A percentile compares a stretch with the other conserved stretches of the same genome.
phyloP scores from a whole-genome alignment of 108 stramenopile species.

The Fistulifera pelliculosa region DNA sequence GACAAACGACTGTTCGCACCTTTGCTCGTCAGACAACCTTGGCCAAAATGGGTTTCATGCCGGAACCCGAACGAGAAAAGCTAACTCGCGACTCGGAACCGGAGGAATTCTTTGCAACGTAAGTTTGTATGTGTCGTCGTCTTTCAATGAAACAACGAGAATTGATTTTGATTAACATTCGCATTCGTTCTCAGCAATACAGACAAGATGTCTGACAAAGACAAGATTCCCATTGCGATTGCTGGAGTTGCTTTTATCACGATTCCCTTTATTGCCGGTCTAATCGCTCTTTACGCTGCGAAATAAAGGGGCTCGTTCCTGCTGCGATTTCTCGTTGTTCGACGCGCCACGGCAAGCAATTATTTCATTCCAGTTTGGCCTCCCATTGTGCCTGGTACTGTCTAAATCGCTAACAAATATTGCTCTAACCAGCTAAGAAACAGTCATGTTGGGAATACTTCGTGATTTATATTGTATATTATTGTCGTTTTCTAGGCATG shows the following conservation, averaged over 20 bases:
- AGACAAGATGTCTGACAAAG: constrained; percentile 81
- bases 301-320: constrained; percentile 34
- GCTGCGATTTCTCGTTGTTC: no score
- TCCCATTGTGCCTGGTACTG: no score
- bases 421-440: no score
- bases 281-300: constrained; percentile 79
- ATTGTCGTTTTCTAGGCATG: no score
- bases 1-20: no score
- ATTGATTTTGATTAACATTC: background rate
- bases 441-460: no score
- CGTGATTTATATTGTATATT: no score
- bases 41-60: constrained; percentile 19
- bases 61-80: constrained; percentile 42
- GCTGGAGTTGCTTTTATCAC: constrained; percentile 66
- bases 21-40: background rate
- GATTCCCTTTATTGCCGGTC: constrained; percentile 74
- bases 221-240: constrained; percentile 82
- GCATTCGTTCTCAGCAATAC: constrained; percentile 37
- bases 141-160: background rate
- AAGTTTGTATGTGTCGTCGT: constrained; percentile 8
- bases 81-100: constrained; percentile 79
- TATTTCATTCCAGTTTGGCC: no score
- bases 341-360: no score
- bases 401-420: no score
- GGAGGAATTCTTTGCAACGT: constrained; percentile 74